These are phyloP conservation scores for Colletotrichum lentis DNA, from an alignment of 2,329 filamentous ascomycete genomes.

Conservation along the genomic window DNA sequence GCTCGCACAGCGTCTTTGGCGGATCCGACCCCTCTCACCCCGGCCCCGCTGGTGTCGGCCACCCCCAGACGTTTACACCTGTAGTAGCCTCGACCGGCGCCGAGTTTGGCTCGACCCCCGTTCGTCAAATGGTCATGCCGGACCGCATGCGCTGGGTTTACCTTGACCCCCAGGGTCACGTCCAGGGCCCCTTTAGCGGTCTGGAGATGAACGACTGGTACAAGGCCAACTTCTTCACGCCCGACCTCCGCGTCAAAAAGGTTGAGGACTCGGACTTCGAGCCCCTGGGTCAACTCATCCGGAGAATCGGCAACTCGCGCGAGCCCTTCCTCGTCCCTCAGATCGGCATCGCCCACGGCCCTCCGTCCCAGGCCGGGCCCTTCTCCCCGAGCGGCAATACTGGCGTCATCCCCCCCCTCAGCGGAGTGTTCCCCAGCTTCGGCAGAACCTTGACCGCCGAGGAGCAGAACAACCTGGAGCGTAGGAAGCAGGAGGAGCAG, in stretches of 20 bases:
- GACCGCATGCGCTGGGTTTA: constrained; percentile 99
- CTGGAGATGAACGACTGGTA: constrained; percentile 99
- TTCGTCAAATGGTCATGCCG: constrained; percentile 97
- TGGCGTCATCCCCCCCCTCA: constrained; percentile 84
- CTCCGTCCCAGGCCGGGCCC: constrained; percentile 57
- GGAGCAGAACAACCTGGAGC: constrained; percentile 96
- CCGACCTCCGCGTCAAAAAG: constrained; percentile 93
- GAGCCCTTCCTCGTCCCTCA: constrained; percentile 98
- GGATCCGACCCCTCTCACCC: constrained; percentile 41
- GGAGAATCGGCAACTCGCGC: constrained; percentile 94
- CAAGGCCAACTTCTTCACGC: constrained; percentile 96
- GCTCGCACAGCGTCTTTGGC: constrained; percentile 44
- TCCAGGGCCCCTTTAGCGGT: constrained; percentile 94
- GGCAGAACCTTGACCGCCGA: constrained; percentile 95
- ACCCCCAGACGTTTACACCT: constrained; percentile 40
- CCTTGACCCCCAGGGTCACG: constrained; percentile 88
- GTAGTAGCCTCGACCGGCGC: constrained; percentile 41
- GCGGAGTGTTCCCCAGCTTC: constrained; percentile 93
- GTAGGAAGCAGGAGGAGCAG: constrained; percentile 97
- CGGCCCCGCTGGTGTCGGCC: constrained; percentile 37
- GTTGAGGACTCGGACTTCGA: constrained; percentile 94
- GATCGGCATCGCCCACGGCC: constrained; percentile 92
- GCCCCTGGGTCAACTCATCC: constrained; percentile 90
- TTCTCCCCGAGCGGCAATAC: constrained; percentile 62
- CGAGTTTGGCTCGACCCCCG: constrained; percentile 60